Evolutionary conservation across 306 rosid genomes (phyloP).

Genomic region (Gleditsia sinensis): DNA sequence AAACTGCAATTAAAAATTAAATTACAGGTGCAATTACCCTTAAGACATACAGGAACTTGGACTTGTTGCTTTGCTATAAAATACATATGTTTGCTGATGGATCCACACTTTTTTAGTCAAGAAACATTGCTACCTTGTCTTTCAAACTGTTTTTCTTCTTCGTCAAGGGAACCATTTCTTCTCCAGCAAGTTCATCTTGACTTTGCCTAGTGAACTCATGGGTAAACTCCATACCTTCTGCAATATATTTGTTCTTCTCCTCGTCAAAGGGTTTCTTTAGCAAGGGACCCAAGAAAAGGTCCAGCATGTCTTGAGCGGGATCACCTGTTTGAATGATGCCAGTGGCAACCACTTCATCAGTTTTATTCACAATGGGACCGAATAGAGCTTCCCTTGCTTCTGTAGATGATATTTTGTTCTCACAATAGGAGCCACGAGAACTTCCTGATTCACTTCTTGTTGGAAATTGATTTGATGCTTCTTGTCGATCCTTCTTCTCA

Average conservation of each 20-base stretch:
- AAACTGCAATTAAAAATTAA: slow-evolving; percentile 9
- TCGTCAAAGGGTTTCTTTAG: slow-evolving; percentile 54
- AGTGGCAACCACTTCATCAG: slow-evolving; percentile 33
- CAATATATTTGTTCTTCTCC: slow-evolving; percentile 43
- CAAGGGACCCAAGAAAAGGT: slow-evolving; percentile 79
- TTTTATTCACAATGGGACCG: slow-evolving; percentile 35
- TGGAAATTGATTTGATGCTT: slow-evolving; percentile 27
- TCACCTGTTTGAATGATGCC: slow-evolving; percentile 45
- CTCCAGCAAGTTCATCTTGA: slow-evolving; percentile 36
- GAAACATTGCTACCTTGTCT: slow-evolving; percentile 68
- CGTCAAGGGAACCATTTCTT: slow-evolving; percentile 45
- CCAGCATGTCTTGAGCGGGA: slow-evolving; percentile 83
- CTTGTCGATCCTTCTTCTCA: slow-evolving; percentile 35
- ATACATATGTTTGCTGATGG: slow-evolving; percentile 8
- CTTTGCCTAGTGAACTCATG: slow-evolving; percentile 37
- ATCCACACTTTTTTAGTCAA: slow-evolving; percentile 46
- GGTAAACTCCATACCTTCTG: slow-evolving; percentile 38
- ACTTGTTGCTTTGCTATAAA: slow-evolving; percentile 8
- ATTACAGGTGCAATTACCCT: slow-evolving; percentile 10
- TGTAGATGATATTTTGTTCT: slow-evolving; percentile 29
- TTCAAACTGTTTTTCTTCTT: slow-evolving; percentile 71
- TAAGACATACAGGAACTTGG: slow-evolving; percentile 1
- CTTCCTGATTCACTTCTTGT: slow-evolving; percentile 37
- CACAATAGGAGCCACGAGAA: slow-evolving; percentile 32
- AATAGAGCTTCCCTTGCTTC: slow-evolving; percentile 31